Evolutionary conservation across 495 filamentous ascomycete genomes (phyloP).

Genomic region (Aspergillus ostianus): DNA sequence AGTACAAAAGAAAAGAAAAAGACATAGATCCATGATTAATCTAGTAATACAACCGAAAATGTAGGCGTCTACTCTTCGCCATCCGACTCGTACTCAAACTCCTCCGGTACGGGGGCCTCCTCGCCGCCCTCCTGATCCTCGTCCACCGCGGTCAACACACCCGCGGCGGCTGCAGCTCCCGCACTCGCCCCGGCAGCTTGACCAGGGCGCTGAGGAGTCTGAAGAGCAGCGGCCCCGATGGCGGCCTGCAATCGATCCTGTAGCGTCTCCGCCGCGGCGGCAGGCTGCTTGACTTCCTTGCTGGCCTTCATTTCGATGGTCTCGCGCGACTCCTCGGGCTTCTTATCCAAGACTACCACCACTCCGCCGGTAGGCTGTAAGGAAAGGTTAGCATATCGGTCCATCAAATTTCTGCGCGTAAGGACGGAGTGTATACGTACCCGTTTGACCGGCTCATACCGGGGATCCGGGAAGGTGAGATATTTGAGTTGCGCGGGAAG

Average conservation of each 20-base stretch:
- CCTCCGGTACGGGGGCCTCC: slow-evolving; percentile 74
- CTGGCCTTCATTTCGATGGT: slow-evolving; percentile 85
- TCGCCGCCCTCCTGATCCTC: slow-evolving; percentile 81
- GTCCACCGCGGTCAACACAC: slow-evolving; percentile 76
- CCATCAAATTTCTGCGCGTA: slow-evolving; percentile 4
- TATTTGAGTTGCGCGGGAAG: slow-evolving; percentile 92
- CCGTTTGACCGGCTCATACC: slow-evolving; percentile 95
- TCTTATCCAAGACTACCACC: slow-evolving; percentile 82
- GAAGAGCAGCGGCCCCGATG: slow-evolving; percentile 34
- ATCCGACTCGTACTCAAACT: slow-evolving; percentile 86
- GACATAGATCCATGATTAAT: slow-evolving; percentile 34
- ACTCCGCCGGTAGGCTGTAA: slow-evolving; percentile 87
- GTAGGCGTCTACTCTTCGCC: slow-evolving; percentile 54
- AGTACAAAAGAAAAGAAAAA: slow-evolving; percentile 8
- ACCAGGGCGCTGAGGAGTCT: slow-evolving; percentile 40
- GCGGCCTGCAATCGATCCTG: slow-evolving; percentile 45
- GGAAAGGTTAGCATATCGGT: slow-evolving; percentile 40
- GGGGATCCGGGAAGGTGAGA: slow-evolving; percentile 79
- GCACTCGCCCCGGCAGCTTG: slow-evolving; percentile 26
- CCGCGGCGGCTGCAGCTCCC: slow-evolving; percentile 74
- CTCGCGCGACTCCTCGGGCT: slow-evolving; percentile 71
- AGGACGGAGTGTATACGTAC: slow-evolving; percentile 52
- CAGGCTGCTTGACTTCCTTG: slow-evolving; percentile 69
- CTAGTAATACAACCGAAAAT: slow-evolving; percentile 48
- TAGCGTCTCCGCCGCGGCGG: slow-evolving; percentile 43